Evolutionary conservation across 208 protist genomes (phyloP).

Genomic region (Acanthamoeba divionensis): DNA sequence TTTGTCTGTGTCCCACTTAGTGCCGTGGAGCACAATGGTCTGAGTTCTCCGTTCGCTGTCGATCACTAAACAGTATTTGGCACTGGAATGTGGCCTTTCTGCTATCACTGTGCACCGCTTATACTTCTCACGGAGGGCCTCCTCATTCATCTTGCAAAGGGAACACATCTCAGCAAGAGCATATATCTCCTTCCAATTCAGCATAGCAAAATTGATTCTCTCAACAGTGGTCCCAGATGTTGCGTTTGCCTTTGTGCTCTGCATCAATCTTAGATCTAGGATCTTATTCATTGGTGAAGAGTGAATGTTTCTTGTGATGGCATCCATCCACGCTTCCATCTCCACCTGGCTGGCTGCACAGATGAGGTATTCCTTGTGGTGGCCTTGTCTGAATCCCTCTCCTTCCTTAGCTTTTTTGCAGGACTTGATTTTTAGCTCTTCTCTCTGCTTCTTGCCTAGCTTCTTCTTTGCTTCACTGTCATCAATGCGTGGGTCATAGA

Average conservation of each 20-base stretch:
- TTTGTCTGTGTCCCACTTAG: too few species aligned
- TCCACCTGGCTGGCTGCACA: conserved; percentile 53
- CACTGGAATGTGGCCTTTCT: background rate
- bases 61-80: background rate
- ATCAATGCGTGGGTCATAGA: conserved; percentile 42
- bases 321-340: conserved; percentile 66
- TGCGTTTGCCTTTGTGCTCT: too few species aligned
- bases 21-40: too few species aligned
- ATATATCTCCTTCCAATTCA: background rate
- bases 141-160: background rate
- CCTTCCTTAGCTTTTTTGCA: conserved; percentile 63
- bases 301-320: conserved; percentile 61
- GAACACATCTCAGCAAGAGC: background rate
- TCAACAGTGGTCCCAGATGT: too few species aligned
- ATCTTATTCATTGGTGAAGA: conserved; percentile 19
- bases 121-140: background rate
- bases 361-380: conserved; percentile 69
- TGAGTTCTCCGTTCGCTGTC: background rate
- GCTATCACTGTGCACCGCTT: background rate
- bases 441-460: background rate
- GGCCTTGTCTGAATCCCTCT: conserved; percentile 59
- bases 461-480: background rate
- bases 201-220: too few species aligned
- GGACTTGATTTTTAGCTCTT: conserved; percentile 63
- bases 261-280: too few species aligned